phyloP scores from a whole-genome alignment of 2,329 filamentous ascomycete species.

The Arthrobotrys sinensis region DNA sequence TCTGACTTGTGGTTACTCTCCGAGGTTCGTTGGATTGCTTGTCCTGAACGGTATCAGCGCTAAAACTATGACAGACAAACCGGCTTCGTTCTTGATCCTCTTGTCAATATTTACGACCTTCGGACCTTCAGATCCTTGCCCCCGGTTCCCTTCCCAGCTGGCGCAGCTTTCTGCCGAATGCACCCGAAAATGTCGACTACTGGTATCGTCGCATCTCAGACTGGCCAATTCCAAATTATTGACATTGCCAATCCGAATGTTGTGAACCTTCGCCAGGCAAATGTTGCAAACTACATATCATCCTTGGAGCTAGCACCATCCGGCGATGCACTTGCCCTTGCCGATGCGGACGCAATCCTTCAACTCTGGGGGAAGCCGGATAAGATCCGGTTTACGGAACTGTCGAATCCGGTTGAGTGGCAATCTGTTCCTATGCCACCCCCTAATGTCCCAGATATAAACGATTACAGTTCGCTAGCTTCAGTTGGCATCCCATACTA shows the following conservation, averaged over 20 bases:
- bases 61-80: conserved; percentile 69
- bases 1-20: conserved; percentile 93
- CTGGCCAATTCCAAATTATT: conserved; percentile 93
- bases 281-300: conserved; percentile 80
- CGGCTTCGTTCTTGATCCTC: conserved; percentile 86
- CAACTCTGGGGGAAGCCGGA: conserved; percentile 90
- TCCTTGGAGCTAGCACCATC: conserved; percentile 90
- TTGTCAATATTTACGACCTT: conserved; percentile 95
- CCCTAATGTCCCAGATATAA: conserved; percentile 77
- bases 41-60: not conserved
- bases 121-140: conserved; percentile 90
- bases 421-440: conserved; percentile 76
- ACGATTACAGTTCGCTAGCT: conserved; percentile 82
- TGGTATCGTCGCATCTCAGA: conserved; percentile 91
- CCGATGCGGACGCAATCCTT: conserved; percentile 82
- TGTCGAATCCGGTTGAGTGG: conserved; percentile 83
- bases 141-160: conserved; percentile 91
- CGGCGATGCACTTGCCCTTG: conserved; percentile 85
- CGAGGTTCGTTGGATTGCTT: conserved; percentile 73
- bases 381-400: conserved; percentile 89
- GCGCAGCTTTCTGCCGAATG: conserved; percentile 95
- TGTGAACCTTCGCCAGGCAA: conserved; percentile 86
- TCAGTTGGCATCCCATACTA: conserved; percentile 94
- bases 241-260: conserved; percentile 95
- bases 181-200: conserved; percentile 96